Base-by-base conservation (phyloP, 331 rosid species). In the Cydonia oblonga region DNA sequence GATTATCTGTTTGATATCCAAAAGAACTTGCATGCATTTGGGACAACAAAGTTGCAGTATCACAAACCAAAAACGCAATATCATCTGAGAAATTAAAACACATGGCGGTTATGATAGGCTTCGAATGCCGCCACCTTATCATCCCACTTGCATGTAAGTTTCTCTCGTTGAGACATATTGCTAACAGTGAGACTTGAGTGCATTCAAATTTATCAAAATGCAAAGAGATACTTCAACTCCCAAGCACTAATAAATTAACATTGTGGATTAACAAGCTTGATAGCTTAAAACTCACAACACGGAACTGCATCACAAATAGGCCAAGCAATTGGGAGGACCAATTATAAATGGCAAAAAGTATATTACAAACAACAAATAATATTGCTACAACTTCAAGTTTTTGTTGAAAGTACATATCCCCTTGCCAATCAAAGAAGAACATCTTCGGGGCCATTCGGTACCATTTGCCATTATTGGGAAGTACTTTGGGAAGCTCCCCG, bases 341-440 rank as follows among this genome's bases (percentile, higher is more conserved):
- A 59, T 35, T 54, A 40, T 18, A 71, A 59, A 32, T 71, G 64
- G 75, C 44, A 8, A 28, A 71, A 59, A 40, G 30, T 29, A 71
- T 40, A 59, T 25, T 71, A 71, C 75, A 59, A 19, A 61, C 75
- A 71, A 35, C 14, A 59, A 40, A 42, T 42, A 52, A 61, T 60
- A 60, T 42, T 28, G 28, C 68, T 44, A 72, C 76, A 61, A 72
- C 32, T 44, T 72, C 20, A 42, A 29, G 44, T 30, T 46, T 72
- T 26, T 40, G 54, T 23, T 44, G 69, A 4, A 26, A 44, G 76
- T 60, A 72, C n/a, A 72, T 26, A 42, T 61, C 61, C 49, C 46
- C 68, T 25, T 26, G 30, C 60, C 52, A 51, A 40, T 72, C 68
- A 26, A 35, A 40, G 68, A 72, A 30, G 30, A 59, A 42, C 4